phyloP scores from a whole-genome alignment of 768 basidiomycete genomes.

The Tylopilus cervinicoccineus region DNA sequence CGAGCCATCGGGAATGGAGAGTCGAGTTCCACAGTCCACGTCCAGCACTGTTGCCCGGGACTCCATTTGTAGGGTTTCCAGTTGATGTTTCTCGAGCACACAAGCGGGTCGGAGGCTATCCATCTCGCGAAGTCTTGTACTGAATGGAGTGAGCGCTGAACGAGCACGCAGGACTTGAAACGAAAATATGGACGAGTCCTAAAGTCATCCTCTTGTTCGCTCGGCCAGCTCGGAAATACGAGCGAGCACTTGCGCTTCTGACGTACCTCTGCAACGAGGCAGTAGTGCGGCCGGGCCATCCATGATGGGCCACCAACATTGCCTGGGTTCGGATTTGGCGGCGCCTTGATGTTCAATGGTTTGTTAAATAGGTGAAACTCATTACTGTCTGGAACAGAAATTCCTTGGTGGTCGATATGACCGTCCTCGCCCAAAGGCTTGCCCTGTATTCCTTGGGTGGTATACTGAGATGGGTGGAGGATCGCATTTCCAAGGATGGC shows the following conservation, averaged over 20 bases:
- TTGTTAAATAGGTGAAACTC: conserved; percentile 5
- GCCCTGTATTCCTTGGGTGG: not conserved
- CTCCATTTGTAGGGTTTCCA: not conserved
- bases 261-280: conserved; percentile 5
- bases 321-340: not conserved
- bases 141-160: not conserved
- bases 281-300: not conserved
- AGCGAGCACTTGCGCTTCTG: conserved; percentile 7
- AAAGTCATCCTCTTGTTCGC: not conserved
- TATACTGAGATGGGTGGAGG: not conserved
- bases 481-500: not conserved
- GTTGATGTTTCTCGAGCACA: conserved; percentile 1
- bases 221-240: conserved; percentile 3
- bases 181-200: not conserved
- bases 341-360: conserved; percentile 1
- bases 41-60: not conserved
- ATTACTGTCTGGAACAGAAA: not conserved
- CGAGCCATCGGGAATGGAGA: conserved; percentile 1
- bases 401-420: not conserved
- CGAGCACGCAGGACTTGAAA: not conserved
- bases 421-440: not conserved
- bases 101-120: not conserved
- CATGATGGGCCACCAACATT: not conserved
- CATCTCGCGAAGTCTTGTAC: not conserved
- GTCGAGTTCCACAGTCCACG: conserved; percentile 4